A percentile compares a stretch with the other conserved stretches of the same genome.
Conservation (phyloP, 2,329 filamentous ascomycete species). For the Shiraia sp. region DNA sequence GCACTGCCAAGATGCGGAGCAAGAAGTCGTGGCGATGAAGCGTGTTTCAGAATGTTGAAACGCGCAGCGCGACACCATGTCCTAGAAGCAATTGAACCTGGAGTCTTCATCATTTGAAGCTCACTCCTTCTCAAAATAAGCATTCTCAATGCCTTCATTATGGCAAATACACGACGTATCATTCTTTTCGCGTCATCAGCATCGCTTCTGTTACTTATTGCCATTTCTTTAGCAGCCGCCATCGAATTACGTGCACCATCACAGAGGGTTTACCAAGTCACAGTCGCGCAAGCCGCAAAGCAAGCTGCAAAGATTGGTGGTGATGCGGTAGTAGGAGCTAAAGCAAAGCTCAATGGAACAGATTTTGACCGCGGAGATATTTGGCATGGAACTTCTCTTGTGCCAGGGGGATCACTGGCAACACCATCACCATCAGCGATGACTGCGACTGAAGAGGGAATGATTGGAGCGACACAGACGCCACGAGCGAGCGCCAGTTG, state of each 20-base stretch:
- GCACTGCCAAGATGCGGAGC: too few species aligned
- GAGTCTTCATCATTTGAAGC: background rate
- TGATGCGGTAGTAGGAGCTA: conserved; percentile 19
- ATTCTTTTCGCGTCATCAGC: conserved; percentile 29
- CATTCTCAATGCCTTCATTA: conserved; percentile 7
- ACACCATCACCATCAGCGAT: conserved; percentile 16
- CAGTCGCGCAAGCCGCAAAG: conserved; percentile 32
- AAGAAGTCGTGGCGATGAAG: too few species aligned
- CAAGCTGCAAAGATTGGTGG: conserved; percentile 29
- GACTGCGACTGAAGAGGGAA: conserved; percentile 24
- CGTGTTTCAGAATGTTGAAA: conserved; percentile 25
- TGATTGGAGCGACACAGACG: conserved; percentile 27
- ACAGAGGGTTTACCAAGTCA: conserved; percentile 25
- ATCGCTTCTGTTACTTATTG: conserved; percentile 31
- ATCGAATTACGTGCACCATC: conserved; percentile 32
- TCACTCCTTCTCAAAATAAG: background rate
- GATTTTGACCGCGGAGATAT: conserved; percentile 35
- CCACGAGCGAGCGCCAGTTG: conserved; percentile 17
- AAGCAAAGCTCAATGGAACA: conserved; percentile 33
- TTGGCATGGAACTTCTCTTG: conserved; percentile 21
- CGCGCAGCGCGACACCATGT: conserved; percentile 17
- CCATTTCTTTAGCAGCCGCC: conserved; percentile 31
- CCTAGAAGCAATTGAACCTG: conserved; percentile 9
- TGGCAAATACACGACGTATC: conserved; percentile 26
- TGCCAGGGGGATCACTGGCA: conserved; percentile 13